These are phyloP conservation scores for Meyerozyma smithsonii DNA, from an alignment of 1,139 yeast genomes.

Conservation along the genomic window DNA sequence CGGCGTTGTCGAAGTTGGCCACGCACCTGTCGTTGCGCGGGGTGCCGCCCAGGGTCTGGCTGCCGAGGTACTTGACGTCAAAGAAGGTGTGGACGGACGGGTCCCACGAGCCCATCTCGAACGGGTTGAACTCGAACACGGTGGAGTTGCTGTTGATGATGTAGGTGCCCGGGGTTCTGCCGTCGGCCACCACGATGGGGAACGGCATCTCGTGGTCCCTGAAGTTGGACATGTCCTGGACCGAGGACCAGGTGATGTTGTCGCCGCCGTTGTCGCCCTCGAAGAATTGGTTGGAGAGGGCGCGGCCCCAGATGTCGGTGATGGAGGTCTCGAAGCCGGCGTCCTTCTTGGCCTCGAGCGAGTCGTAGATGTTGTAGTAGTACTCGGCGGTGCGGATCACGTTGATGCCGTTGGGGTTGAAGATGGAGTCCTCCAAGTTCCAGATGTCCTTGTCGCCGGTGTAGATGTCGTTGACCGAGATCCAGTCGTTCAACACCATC, in stretches of 20 bases:
- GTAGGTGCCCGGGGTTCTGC: constrained; percentile 64
- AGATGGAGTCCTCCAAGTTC: constrained; percentile 63
- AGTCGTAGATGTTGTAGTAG: constrained; percentile 50
- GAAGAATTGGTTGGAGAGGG: constrained; percentile 73
- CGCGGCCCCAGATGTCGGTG: constrained; percentile 95
- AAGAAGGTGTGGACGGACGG: constrained; percentile 65
- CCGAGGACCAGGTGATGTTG: constrained; percentile 61
- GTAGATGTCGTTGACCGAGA: constrained; percentile 58
- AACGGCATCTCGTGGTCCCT: constrained; percentile 66
- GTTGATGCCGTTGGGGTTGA: constrained; percentile 69
- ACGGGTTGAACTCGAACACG: constrained; percentile 74
- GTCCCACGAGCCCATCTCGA: constrained; percentile 89
- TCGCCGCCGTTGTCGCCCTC: constrained; percentile 53
- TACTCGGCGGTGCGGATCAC: constrained; percentile 51
- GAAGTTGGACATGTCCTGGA: constrained; percentile 51
- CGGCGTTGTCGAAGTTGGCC: constrained; percentile 39
- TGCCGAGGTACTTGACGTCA: constrained; percentile 68
- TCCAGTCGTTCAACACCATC: constrained; percentile 75
- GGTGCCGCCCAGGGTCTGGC: constrained; percentile 55
- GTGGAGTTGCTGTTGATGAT: constrained; percentile 65
- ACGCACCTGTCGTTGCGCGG: constrained; percentile 32
- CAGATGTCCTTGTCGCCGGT: constrained; percentile 50
- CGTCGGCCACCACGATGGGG: constrained; percentile 76
- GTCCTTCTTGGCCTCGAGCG: constrained; percentile 53
- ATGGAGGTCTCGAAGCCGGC: constrained; percentile 77